Evolutionary conservation across 441 rosid genomes (phyloP), one percentile per base, ranked within the genome.

Genomic region (Pelargonium australe): DNA sequence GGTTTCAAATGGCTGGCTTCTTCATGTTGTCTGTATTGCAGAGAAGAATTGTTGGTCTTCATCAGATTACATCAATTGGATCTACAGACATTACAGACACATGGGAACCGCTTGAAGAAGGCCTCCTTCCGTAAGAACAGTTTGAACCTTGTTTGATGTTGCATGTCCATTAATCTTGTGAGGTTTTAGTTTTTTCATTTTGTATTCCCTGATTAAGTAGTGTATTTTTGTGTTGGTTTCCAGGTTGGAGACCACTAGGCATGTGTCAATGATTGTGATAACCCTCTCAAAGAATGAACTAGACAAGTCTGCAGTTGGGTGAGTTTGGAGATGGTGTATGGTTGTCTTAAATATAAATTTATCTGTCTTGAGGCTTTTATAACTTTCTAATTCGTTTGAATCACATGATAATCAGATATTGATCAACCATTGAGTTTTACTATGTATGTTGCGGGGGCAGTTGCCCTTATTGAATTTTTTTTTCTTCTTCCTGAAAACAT

Each of bases 101-200:
- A 62, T 95, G 96, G 97, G 99, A 89, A 74, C 99, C 99, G 67
- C 75, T 83, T 1, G 99, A 95, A 74, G 99, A 95, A 87, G 99
- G 99, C 79, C 99, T 95, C 63, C 85, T 88, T 2, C 89, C 95
- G 99, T 95, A 86, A 81, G 92, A 57, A 23, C 65, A n/a, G 14
- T 49, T 61, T 57, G 44, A 47, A 7, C 0, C 40, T 17, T 12
- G 2, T 13, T 19, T 75, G n/a, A 23, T 47, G 16, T 47, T 12
- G 2, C 55, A 47, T 47, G 31, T 25, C 31, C 31, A 13, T 13
- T 13, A 17, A 3, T 19, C 45, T 12, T 55, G 31, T 25, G 31
- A 1, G 12, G 10, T 1, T 14, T 65, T 17, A 71, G 44, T 53
- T 65, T 53, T 12, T 25, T 49, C 6, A 49, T 49, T 49, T 25